These are phyloP conservation scores for Platismatia glauca DNA, from an alignment of 495 filamentous ascomycete species.

Conservation along the genomic window DNA sequence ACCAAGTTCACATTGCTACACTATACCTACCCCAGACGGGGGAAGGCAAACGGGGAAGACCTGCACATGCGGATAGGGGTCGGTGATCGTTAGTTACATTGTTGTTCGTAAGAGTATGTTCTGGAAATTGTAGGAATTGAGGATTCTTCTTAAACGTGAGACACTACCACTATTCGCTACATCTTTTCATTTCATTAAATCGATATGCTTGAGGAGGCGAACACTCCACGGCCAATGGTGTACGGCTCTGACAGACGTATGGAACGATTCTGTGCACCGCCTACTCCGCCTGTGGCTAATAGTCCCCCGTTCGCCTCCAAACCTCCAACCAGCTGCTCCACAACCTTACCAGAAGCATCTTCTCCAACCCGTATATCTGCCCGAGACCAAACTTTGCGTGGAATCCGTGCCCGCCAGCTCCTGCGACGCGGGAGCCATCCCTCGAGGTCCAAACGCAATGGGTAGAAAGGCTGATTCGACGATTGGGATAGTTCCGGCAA, in stretches of 20 bases:
- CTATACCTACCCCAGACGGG: too few species aligned
- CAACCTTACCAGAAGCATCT: too few species aligned
- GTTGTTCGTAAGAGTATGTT: not conserved
- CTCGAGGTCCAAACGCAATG: not conserved
- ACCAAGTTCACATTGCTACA: too few species aligned
- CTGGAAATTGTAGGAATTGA: not conserved
- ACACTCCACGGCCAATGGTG: not conserved
- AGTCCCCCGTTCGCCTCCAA: too few species aligned
- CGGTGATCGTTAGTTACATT: constrained; percentile 6
- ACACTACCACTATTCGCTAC: not conserved
- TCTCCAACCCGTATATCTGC: not conserved
- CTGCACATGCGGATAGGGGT: not conserved
- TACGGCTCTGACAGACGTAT: not conserved
- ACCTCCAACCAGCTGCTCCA: too few species aligned
- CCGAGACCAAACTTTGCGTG: not conserved
- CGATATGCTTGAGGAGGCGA: not conserved
- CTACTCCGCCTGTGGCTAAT: not conserved
- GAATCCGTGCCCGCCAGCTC: not conserved
- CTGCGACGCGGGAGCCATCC: not conserved
- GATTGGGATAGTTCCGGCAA: too few species aligned
- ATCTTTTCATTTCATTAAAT: not conserved
- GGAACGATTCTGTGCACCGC: not conserved
- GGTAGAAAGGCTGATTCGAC: not conserved
- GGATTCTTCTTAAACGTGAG: not conserved
- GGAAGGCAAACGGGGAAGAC: constrained; percentile 10